Evolutionary conservation across 306 rosid species (phyloP).

Genomic region (Inga laurina): DNA sequence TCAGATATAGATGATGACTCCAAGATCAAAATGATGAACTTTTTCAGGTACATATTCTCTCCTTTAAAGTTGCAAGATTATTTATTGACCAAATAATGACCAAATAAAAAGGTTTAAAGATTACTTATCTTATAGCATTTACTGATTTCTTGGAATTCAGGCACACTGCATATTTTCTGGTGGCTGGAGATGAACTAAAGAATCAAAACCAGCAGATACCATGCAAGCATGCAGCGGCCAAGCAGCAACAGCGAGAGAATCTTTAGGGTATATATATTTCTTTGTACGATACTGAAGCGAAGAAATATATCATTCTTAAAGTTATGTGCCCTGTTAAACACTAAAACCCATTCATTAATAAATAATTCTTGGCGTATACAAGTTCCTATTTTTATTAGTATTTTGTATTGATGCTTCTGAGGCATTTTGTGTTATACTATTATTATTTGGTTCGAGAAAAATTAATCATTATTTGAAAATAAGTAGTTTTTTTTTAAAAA

Average conservation of each 20-base stretch:
- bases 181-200: conserved; percentile 76
- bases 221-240: conserved; percentile 54
- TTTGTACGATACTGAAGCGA: background rate
- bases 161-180: conserved; percentile 89
- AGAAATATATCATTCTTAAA: conserved; percentile 11
- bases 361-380: background rate
- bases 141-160: conserved; percentile 39
- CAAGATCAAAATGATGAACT: conserved; percentile 63
- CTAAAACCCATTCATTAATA: background rate
- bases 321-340: conserved; percentile 1
- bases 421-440: background rate
- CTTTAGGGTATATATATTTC: conserved; percentile 13
- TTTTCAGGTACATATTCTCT: conserved; percentile 58
- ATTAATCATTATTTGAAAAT: background rate
- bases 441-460: background rate
- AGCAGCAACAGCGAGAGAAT: conserved; percentile 37
- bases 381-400: background rate
- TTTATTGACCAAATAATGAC: background rate
- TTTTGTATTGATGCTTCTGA: background rate
- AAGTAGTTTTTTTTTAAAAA: background rate
- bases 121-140: background rate
- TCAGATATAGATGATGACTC: conserved; percentile 70
- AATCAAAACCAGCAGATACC: conserved; percentile 48
- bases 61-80: background rate
- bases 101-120: background rate